Percentiles rank a stretch among this genome's conserved stretches.
These are phyloP conservation scores for Tulasnella calospora DNA, from an alignment of 768 basidiomycete species.

Conservation along the genomic window DNA sequence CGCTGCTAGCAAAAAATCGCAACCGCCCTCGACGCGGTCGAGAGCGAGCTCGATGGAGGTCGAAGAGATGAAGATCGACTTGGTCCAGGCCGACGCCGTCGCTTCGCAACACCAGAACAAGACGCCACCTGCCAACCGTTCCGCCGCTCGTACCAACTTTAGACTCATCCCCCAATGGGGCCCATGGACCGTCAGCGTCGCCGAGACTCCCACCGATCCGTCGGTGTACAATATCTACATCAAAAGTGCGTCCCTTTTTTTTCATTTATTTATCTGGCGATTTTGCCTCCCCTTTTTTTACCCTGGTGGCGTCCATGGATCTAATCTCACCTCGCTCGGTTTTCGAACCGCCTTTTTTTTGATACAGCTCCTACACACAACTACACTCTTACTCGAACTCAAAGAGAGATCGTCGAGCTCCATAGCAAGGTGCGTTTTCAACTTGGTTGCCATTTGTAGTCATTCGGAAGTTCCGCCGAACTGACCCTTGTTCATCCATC, in stretches of 20 bases:
- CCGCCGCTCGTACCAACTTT: neutral
- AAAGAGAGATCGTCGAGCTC: conserved; percentile 73
- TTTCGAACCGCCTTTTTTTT: no score
- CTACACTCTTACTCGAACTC: conserved; percentile 75
- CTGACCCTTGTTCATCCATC: neutral
- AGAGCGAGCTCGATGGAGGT: conserved; percentile 13
- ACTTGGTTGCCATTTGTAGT: neutral
- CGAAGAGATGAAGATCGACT: conserved; percentile 28
- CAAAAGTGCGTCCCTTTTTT: conserved; percentile 61
- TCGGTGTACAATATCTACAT: conserved; percentile 77
- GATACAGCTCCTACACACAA: conserved; percentile 77
- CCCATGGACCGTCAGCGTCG: conserved; percentile 83
- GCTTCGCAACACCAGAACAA: neutral
- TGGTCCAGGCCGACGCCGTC: conserved; percentile 10
- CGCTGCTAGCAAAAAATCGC: neutral
- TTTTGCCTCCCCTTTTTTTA: conserved; percentile 28
- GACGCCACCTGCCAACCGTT: conserved; percentile 10
- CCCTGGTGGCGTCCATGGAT: neutral
- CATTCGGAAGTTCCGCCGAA: neutral
- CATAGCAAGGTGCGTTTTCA: conserved; percentile 50
- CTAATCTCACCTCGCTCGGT: conserved; percentile 24
- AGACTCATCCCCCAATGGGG: conserved; percentile 51
- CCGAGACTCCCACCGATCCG: conserved; percentile 72
- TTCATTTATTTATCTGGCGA: conserved; percentile 33
- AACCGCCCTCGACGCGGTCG: neutral